Conservation (phyloP, 2,329 filamentous ascomycete species). For the Botrytis tulipae region DNA sequence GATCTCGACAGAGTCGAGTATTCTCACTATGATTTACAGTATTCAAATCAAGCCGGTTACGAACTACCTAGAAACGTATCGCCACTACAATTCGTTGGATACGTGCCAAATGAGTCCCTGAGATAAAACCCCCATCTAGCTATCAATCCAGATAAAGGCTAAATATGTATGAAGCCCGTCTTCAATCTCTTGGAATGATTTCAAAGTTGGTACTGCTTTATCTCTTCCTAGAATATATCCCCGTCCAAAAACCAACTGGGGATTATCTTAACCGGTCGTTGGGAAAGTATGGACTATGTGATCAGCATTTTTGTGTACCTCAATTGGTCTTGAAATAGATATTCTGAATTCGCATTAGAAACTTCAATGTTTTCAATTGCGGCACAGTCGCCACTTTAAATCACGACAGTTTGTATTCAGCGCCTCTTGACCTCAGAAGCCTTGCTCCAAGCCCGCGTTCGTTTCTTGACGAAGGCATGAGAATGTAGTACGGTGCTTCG, state of each 20-base stretch:
- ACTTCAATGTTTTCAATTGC: not conserved
- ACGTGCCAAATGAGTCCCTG: too few species aligned
- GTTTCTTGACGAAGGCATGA: not conserved
- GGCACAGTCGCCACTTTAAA: not conserved
- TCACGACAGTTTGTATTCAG: not conserved
- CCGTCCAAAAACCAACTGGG: fast-evolving
- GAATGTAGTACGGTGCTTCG: not conserved
- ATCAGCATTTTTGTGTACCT: not conserved
- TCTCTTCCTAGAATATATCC: not conserved
- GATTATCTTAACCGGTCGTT: too few species aligned
- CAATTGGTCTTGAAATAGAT: not conserved
- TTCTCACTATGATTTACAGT: too few species aligned
- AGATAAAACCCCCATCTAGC: too few species aligned
- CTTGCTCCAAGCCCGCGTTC: not conserved
- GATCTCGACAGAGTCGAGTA: too few species aligned
- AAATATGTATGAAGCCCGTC: too few species aligned
- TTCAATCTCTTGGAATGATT: too few species aligned
- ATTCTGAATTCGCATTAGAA: fast-evolving
- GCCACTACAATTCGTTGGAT: not conserved
- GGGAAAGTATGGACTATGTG: not conserved
- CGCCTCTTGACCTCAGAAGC: too few species aligned
- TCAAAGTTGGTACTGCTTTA: not conserved
- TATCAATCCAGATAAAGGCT: not conserved
- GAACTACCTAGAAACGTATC: not conserved
- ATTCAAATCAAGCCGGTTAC: not conserved